A percentile compares a stretch with the other conserved stretches of the same genome.
Evolutionary conservation across 2,329 filamentous ascomycete genomes (phyloP).

Genomic region (Davidsoniella virescens): DNA sequence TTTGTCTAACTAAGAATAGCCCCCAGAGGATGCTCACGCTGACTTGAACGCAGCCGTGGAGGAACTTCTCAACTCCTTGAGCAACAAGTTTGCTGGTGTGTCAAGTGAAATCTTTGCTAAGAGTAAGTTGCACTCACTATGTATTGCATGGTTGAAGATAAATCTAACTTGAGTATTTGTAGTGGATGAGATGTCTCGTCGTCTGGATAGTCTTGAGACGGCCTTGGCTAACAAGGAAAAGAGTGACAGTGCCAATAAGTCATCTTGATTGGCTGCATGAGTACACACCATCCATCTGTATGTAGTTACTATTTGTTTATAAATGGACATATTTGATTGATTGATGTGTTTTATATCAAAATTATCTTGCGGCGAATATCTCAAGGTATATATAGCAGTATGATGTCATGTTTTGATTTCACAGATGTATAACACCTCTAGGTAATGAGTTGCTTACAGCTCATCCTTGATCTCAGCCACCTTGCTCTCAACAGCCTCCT

Average conservation of each 20-base stretch:
- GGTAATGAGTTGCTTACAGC: constrained; percentile 33
- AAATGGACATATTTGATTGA: neutral
- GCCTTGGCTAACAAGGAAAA: constrained; percentile 45
- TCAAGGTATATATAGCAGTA: no score
- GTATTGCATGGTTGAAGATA: constrained; percentile 67
- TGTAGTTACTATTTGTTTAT: no score
- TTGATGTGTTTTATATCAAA: neutral
- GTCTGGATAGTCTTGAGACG: constrained; percentile 69
- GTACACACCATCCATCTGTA: no score
- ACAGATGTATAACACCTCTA: no score
- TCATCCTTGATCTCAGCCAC: constrained; percentile 42
- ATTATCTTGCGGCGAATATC: neutral
- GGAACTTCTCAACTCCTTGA: constrained; percentile 68
- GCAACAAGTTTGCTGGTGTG: constrained; percentile 69
- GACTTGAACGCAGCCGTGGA: constrained; percentile 70
- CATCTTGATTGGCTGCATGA: constrained; percentile 15
- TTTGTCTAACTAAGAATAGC: constrained; percentile 16
- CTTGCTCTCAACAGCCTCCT: constrained; percentile 1
- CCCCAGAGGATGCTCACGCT: constrained; percentile 23
- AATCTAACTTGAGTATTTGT: constrained; percentile 3
- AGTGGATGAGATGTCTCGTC: constrained; percentile 92
- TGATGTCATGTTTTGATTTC: no score
- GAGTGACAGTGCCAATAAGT: constrained; percentile 24
- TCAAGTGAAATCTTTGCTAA: constrained; percentile 80
- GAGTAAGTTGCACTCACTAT: constrained; percentile 38